phyloP scores from a whole-genome alignment of 2,329 filamentous ascomycete genomes.

The Xylariales sp. region DNA sequence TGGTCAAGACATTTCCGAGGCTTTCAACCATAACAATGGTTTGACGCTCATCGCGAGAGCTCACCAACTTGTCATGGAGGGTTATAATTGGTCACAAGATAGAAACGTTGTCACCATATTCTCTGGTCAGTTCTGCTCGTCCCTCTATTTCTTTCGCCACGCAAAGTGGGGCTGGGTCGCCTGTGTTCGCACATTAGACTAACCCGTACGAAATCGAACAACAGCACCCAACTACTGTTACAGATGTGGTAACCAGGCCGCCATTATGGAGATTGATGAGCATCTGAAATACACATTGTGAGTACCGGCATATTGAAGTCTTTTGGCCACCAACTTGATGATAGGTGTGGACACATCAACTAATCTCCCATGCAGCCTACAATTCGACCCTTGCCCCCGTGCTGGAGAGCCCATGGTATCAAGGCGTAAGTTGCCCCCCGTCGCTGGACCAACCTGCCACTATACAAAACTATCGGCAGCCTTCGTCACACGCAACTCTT shows the following conservation, averaged over 20 bases:
- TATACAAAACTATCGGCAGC: no score
- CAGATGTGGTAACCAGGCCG: slow-evolving; percentile 96
- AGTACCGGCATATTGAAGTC: slow-evolving; percentile 35
- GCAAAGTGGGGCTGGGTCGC: no score
- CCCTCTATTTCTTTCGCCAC: background rate
- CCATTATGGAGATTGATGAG: slow-evolving; percentile 99
- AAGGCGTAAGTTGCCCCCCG: slow-evolving; percentile 55
- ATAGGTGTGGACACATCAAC: background rate
- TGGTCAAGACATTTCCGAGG: slow-evolving; percentile 90
- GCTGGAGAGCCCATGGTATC: slow-evolving; percentile 99
- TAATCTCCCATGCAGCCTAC: slow-evolving; percentile 62
- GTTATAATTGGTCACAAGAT: slow-evolving; percentile 99
- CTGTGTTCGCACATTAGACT: background rate
- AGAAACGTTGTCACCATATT: slow-evolving; percentile 98
- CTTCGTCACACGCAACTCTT: no score
- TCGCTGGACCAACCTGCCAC: background rate
- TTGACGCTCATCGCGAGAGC: slow-evolving; percentile 88
- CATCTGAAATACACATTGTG: slow-evolving; percentile 99
- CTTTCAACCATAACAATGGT: slow-evolving; percentile 93
- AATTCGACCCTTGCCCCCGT: slow-evolving; percentile 97
- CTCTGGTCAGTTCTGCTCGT: slow-evolving; percentile 67
- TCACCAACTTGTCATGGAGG: slow-evolving; percentile 98
- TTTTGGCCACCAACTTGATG: background rate
- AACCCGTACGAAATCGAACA: background rate
- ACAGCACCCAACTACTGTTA: slow-evolving; percentile 92